Conservation (phyloP, 2,329 filamentous ascomycete genomes). For the Exophiala lecanii-corni region DNA sequence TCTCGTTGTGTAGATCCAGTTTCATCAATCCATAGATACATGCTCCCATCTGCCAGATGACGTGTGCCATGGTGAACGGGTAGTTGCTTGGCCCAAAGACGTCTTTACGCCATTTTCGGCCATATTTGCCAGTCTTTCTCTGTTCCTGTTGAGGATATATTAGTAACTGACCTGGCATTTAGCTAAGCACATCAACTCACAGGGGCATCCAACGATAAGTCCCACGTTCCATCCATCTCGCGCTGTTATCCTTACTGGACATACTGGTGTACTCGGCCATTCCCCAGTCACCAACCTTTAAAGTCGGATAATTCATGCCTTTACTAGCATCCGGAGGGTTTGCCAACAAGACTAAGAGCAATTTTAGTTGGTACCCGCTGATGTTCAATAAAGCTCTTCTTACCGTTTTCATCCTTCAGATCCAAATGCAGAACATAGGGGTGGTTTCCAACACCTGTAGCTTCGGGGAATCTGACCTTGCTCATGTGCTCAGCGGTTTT, state of each 20-base stretch:
- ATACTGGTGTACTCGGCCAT: constrained; percentile 15
- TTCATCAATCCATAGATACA: constrained; percentile 18
- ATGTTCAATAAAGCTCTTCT: background rate
- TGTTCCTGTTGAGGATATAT: constrained; percentile 12
- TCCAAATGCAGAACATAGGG: constrained; percentile 17
- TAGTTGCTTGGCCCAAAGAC: constrained; percentile 6
- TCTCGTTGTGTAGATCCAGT: constrained; percentile 8
- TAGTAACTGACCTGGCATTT: background rate
- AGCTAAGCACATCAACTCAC: constrained; percentile 1
- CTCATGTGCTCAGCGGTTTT: constrained; percentile 15
- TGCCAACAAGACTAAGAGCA: constrained; percentile 13
- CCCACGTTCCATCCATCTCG: constrained; percentile 10
- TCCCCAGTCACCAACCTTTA: constrained; percentile 19
- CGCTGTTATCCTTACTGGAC: constrained; percentile 12
- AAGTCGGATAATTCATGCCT: constrained; percentile 12
- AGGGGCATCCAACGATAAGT: constrained; percentile 18
- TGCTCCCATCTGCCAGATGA: constrained; percentile 18
- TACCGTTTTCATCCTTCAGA: constrained; percentile 20
- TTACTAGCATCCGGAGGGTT: constrained; percentile 4
- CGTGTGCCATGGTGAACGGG: constrained; percentile 15
- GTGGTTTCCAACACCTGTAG: constrained; percentile 5
- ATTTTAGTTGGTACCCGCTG: background rate
- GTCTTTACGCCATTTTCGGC: constrained; percentile 6
- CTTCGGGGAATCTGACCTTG: constrained; percentile 5
- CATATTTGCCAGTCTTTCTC: constrained; percentile 10